phyloP scores from a whole-genome alignment of 768 basidiomycete species.

The Amylocystis lapponica region DNA sequence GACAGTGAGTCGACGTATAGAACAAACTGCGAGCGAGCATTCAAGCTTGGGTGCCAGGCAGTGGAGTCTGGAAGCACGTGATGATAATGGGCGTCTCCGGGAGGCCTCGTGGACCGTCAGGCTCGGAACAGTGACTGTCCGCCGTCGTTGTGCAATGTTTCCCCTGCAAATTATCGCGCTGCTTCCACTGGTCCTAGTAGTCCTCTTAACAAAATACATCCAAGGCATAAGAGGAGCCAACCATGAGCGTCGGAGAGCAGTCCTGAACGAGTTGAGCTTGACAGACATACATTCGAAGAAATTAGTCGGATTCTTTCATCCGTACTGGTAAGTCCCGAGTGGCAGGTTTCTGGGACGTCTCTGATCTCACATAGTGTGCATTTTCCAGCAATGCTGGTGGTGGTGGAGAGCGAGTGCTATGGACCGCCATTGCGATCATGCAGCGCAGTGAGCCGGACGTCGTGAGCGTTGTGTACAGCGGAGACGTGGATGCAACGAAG shows the following conservation, averaged over 20 bases:
- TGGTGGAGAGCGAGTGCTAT: constrained; percentile 93
- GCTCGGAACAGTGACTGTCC: too few species aligned
- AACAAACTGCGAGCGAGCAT: too few species aligned
- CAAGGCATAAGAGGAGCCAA: constrained; percentile 1
- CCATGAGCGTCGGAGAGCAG: neutral
- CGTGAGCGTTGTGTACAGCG: constrained; percentile 81
- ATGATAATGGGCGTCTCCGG: too few species aligned
- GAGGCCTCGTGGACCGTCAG: too few species aligned
- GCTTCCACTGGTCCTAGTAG: neutral
- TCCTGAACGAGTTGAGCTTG: constrained; percentile 9
- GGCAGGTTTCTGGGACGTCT: neutral
- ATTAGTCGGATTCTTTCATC: constrained; percentile 88
- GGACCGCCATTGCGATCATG: constrained; percentile 79
- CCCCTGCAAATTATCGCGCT: neutral
- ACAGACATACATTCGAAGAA: constrained; percentile 14
- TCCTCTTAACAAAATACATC: neutral
- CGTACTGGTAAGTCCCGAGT: constrained; percentile 70
- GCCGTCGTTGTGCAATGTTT: too few species aligned
- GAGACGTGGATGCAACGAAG: constrained; percentile 78
- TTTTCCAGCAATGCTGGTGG: constrained; percentile 83
- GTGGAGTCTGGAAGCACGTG: too few species aligned
- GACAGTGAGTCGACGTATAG: too few species aligned
- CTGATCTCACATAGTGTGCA: constrained; percentile 19
- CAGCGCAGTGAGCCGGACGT: constrained; percentile 63
- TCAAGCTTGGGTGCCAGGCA: too few species aligned